These are phyloP conservation scores for Thalassiosira livingstoniorum DNA, from an alignment of 352 stramenopile genomes.

Conservation along the genomic window DNA sequence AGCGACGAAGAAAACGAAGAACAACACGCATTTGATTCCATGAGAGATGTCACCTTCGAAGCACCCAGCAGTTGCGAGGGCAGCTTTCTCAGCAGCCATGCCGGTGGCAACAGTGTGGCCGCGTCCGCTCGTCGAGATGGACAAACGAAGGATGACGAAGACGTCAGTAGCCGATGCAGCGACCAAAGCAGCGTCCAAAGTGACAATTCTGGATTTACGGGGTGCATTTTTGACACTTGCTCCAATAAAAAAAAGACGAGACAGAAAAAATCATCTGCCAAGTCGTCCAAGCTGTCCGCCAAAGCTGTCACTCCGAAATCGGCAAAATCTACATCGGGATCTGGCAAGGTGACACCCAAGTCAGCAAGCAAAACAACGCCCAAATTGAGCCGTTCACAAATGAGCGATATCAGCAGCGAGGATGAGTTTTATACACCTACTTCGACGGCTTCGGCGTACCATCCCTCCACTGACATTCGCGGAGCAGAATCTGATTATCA, in stretches of 20 bases:
- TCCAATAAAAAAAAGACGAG: too few species aligned
- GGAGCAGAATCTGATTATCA: too few species aligned
- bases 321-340: background rate
- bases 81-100: too few species aligned
- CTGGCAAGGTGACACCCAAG: background rate
- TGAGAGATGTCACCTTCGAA: too few species aligned
- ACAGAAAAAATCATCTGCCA: background rate
- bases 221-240: background rate
- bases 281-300: background rate
- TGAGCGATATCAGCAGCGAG: background rate
- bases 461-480: too few species aligned
- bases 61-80: too few species aligned
- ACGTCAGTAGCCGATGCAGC: too few species aligned
- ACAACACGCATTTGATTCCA: too few species aligned
- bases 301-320: background rate
- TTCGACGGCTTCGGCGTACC: background rate
- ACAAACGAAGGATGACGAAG: too few species aligned
- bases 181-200: background rate
- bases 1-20: too few species aligned
- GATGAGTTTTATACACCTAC: background rate
- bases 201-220: background rate
- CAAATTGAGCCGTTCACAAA: background rate
- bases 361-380: background rate
- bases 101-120: too few species aligned
- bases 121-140: too few species aligned